A percentile compares a stretch with the other conserved stretches of the same genome.
These are phyloP conservation scores for Metschnikowia gelsemii DNA, from an alignment of 805 yeast genomes.

Conservation along the genomic window DNA sequence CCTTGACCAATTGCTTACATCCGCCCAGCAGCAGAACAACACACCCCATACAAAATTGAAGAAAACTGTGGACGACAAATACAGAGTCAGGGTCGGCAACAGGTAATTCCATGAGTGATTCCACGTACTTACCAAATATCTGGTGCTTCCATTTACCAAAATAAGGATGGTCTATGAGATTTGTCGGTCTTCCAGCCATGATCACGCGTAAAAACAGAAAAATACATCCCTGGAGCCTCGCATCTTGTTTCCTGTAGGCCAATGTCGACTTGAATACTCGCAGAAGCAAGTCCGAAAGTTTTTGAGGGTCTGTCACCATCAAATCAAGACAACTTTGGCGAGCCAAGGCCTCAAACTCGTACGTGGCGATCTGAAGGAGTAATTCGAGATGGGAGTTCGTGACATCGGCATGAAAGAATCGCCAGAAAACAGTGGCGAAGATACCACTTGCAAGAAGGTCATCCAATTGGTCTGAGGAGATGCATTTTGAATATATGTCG, in stretches of 20 bases:
- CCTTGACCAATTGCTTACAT: conserved; percentile 1
- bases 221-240: conserved; percentile 17
- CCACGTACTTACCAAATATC: conserved; percentile 20
- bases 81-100: not conserved
- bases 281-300: conserved; percentile 28
- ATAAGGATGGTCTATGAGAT: conserved; percentile 10
- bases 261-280: conserved; percentile 28
- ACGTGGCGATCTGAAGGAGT: conserved; percentile 24
- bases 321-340: conserved; percentile 11
- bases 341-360: conserved; percentile 12
- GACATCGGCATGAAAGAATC: conserved; percentile 38
- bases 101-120: not conserved
- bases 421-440: conserved; percentile 41
- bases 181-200: conserved; percentile 1
- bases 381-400: conserved; percentile 41
- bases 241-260: conserved; percentile 18
- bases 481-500: conserved; percentile 11
- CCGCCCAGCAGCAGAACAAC: conserved; percentile 2
- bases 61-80: conserved; percentile 10
- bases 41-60: conserved; percentile 12
- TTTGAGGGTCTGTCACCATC: conserved; percentile 21
- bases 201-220: conserved; percentile 19
- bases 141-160: conserved; percentile 23
- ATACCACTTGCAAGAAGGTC: conserved; percentile 20
- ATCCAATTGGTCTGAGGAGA: conserved; percentile 6